Evolutionary conservation across 2,329 filamentous ascomycete species (phyloP).

Genomic region (Coniosporium tulheliwenetii): DNA sequence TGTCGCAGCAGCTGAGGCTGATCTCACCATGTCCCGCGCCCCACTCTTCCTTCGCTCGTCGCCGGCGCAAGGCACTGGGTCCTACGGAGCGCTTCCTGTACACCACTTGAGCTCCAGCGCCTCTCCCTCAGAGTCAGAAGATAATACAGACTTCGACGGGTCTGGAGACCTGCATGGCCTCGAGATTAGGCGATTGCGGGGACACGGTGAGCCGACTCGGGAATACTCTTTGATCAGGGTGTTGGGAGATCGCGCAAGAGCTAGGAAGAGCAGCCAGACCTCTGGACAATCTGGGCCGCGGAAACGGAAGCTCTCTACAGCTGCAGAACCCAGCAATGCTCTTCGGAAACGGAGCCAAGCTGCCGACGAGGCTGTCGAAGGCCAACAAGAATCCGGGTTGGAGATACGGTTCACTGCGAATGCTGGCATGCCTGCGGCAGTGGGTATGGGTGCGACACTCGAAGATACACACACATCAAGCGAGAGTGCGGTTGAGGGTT

Average conservation of each 20-base stretch:
- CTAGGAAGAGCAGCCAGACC: too few relatives aligned
- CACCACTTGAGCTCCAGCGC: conserved; percentile 20
- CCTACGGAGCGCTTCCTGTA: conserved; percentile 42
- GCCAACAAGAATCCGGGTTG: conserved; percentile 13
- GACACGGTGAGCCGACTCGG: conserved; percentile 5
- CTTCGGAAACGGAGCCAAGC: conserved; percentile 4
- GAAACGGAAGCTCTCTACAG: too few relatives aligned
- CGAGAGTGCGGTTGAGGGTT: neutral
- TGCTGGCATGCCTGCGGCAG: conserved; percentile 10
- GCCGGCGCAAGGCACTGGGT: conserved; percentile 43
- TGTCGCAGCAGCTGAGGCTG: too few relatives aligned
- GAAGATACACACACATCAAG: neutral
- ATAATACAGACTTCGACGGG: conserved; percentile 4
- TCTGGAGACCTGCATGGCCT: too few relatives aligned
- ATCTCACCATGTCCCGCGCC: conserved; percentile 27
- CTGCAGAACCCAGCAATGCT: too few relatives aligned
- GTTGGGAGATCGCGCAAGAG: too few relatives aligned
- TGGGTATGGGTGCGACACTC: conserved; percentile 5
- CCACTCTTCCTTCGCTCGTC: conserved; percentile 45
- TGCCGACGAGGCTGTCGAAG: conserved; percentile 10
- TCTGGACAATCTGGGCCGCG: too few relatives aligned
- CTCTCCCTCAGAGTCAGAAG: conserved; percentile 16
- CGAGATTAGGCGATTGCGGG: conserved; percentile 3
- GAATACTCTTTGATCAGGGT: too few relatives aligned
- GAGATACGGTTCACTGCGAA: conserved; percentile 18